Base-by-base conservation (phyloP, 495 filamentous ascomycete genomes). In the Talaromyces liani region DNA sequence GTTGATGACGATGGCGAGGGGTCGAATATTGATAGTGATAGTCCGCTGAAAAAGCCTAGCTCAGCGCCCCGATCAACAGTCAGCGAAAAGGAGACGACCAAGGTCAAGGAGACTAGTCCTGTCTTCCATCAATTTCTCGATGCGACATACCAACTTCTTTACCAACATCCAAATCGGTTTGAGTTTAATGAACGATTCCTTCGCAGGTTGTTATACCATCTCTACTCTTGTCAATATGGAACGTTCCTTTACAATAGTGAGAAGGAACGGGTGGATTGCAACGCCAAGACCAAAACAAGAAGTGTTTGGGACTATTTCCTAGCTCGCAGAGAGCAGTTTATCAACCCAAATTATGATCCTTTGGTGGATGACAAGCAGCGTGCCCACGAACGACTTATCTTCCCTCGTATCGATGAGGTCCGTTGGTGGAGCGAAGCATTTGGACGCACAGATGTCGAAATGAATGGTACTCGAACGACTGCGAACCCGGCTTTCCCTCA, bases 121-220 rank as follows among this genome's bases (percentile, higher is more conserved):
- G 88, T 98, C 12, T 98, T 99, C 76, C 95, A 99, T 68, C 95
- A 99, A 71, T 99, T 98, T 73, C 86, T 99, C 9, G 95, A 99
- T 69, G 91, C 91, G 20, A 92, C 91, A 4, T 98, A 93, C 66
- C 95, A 99, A 67, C 80, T 99, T 8, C 80, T 96, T 14, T 78
- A 88, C 60, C 95, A 98, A 67, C 79, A 96, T 66, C 93, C 94
- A 0, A 91, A 86, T 29, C 85, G 94, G 1, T 99, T 99, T 70
- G 93, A 99, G 69, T 99, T 93, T 77, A 98, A 96, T 65, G 95
- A 98, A 70, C 87, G 93, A 1, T 97, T 99, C 71, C 81, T 99
- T 9, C 85, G 92, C 4, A 86, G 95, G 9, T 75, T 99, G 4
- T 81, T 97, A 5, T 99, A 97, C 69, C 95, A 99, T 69, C 84